A percentile compares a stretch with the other conserved stretches of the same genome.
These are phyloP conservation scores for Fraxinus cuspidata DNA, from an alignment of 257 asterid species.

Conservation along the genomic window DNA sequence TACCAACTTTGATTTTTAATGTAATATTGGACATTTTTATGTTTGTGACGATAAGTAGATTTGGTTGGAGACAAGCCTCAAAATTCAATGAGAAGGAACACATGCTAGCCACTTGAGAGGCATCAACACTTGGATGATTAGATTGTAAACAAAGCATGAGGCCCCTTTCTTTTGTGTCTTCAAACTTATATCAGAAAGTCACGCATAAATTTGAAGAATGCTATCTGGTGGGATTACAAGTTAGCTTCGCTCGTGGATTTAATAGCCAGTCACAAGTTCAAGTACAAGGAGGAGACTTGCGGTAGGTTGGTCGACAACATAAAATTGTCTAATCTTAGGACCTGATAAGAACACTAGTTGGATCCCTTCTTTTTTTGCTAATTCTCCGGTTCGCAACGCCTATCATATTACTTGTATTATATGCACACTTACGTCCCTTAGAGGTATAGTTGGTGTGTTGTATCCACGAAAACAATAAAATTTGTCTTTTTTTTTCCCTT, in stretches of 20 bases:
- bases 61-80: conserved; percentile 34
- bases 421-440: too few species aligned
- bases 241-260: neutral
- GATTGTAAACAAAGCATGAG: conserved; percentile 31
- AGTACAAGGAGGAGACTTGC: too few species aligned
- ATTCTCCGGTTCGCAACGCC: too few species aligned
- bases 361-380: too few species aligned
- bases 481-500: too few species aligned
- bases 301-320: too few species aligned
- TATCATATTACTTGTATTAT: too few species aligned
- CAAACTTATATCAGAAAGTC: conserved; percentile 43
- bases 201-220: conserved; percentile 24
- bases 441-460: too few species aligned
- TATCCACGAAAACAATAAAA: too few species aligned
- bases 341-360: too few species aligned
- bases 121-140: conserved; percentile 37
- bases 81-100: conserved; percentile 32
- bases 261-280: too few species aligned
- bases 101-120: conserved; percentile 61
- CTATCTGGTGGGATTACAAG: conserved; percentile 27
- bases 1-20: conserved; percentile 31
- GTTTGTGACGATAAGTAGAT: conserved; percentile 31
- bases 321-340: too few species aligned
- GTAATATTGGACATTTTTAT: conserved; percentile 27
- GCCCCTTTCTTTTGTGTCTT: conserved; percentile 49